Conservation (phyloP, 345 rosid genomes). For the Eucalyptus pauciflora region DNA sequence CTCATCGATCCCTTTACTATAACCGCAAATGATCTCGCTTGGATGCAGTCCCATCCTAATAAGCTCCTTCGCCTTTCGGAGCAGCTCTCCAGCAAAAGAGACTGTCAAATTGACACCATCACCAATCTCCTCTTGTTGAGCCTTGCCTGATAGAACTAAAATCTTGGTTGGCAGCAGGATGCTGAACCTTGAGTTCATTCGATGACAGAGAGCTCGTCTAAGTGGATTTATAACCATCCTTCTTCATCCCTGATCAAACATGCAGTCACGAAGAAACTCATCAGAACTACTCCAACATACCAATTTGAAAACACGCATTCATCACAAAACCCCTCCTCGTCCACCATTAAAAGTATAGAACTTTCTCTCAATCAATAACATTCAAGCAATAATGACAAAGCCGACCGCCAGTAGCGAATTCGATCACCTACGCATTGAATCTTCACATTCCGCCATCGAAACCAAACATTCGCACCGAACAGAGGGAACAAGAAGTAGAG, state of each 20-base stretch:
- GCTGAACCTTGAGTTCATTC: slow-evolving; percentile 92
- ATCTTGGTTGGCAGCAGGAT: slow-evolving; percentile 90
- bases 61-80: slow-evolving; percentile 82
- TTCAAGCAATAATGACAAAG: background rate
- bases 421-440: background rate
- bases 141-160: slow-evolving; percentile 80
- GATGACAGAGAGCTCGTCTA: slow-evolving; percentile 71
- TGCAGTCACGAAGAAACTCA: background rate
- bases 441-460: background rate
- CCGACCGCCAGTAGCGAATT: background rate
- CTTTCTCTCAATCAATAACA: background rate
- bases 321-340: background rate
- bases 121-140: slow-evolving; percentile 93
- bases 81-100: slow-evolving; percentile 90
- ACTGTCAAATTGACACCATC: slow-evolving; percentile 83
- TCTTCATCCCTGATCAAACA: slow-evolving; percentile 61
- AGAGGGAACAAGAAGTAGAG: background rate
- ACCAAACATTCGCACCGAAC: background rate
- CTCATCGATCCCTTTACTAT: slow-evolving; percentile 56
- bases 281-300: background rate
- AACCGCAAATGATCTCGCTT: slow-evolving; percentile 81
- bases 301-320: background rate
- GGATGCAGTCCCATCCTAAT: slow-evolving; percentile 89
- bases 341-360: background rate
- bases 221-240: slow-evolving; percentile 86